Evolutionary conservation across 2,329 filamentous ascomycete genomes (phyloP).

Genomic region (Xylariaceae sp.): DNA sequence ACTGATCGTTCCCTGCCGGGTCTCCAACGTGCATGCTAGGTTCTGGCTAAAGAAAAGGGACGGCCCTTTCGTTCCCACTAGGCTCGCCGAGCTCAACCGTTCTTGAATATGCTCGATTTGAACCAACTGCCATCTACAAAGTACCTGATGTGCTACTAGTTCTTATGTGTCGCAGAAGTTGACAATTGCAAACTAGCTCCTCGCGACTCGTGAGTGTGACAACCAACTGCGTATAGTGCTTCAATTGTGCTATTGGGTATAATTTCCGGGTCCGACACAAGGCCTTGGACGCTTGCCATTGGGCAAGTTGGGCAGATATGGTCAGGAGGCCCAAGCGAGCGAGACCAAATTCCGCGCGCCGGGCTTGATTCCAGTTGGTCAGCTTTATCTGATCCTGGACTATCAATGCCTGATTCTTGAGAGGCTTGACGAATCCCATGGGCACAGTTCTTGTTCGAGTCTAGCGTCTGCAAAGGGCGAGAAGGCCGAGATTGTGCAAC

Average conservation of each 20-base stretch:
- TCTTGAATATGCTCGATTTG: constrained; percentile 13
- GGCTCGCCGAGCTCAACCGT: constrained; percentile 8
- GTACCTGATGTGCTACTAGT: too few relatives aligned
- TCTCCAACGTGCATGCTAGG: constrained; percentile 4
- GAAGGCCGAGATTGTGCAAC: constrained; percentile 24
- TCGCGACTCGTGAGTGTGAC: constrained; percentile 7
- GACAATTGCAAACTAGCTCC: too few relatives aligned
- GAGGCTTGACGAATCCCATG: constrained; percentile 22
- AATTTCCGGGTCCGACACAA: constrained; percentile 30
- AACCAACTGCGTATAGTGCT: constrained; percentile 28
- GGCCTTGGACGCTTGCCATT: constrained; percentile 23
- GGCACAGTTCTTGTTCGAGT: constrained; percentile 19
- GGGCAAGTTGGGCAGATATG: constrained; percentile 37
- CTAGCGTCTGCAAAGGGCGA: constrained; percentile 15
- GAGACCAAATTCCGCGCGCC: constrained; percentile 29
- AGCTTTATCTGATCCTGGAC: constrained; percentile 29
- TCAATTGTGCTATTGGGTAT: constrained; percentile 31
- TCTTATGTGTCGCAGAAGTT: too few relatives aligned
- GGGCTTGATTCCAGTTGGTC: constrained; percentile 43
- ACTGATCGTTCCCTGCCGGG: not conserved
- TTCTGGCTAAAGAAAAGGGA: constrained; percentile 15
- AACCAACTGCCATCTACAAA: constrained; percentile 9
- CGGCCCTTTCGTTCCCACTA: constrained; percentile 20
- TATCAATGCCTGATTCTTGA: constrained; percentile 25
- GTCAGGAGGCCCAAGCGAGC: constrained; percentile 36